Percentiles rank a stretch among this genome's conserved stretches.
phyloP scores from a whole-genome alignment of 148 eudicot genomes.

The Nyssa sinensis region DNA sequence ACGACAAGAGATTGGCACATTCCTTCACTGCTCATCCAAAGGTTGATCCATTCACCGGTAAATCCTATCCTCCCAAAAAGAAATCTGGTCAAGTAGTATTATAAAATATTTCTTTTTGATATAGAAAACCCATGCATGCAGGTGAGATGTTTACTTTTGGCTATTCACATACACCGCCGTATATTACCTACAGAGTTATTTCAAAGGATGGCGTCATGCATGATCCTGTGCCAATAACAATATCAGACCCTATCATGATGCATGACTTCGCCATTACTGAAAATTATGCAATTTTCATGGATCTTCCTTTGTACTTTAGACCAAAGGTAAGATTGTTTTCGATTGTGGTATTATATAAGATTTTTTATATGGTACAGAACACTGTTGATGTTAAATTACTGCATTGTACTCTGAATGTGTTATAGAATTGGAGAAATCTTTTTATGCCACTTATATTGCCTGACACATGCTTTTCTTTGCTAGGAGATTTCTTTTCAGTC shows the following conservation, averaged over 20 bases:
- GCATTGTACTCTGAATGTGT: neutral
- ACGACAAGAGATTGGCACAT: constrained; percentile 90
- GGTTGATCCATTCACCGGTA: constrained; percentile 93
- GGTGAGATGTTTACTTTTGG: constrained; percentile 99
- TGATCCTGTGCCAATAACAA: constrained; percentile 94
- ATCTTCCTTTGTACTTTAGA: constrained; percentile 83
- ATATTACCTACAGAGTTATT: constrained; percentile 83
- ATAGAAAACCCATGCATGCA: constrained; percentile 30
- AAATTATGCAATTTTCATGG: constrained; percentile 91
- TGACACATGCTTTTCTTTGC: neutral
- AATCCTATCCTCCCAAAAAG: constrained; percentile 6
- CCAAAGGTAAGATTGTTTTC: constrained; percentile 60
- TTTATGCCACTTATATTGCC: neutral
- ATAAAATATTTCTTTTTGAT: neutral
- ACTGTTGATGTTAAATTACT: neutral
- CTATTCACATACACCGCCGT: constrained; percentile 73
- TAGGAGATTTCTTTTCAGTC: neutral
- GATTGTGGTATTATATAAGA: neutral
- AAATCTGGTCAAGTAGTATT: neutral
- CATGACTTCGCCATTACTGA: constrained; percentile 98
- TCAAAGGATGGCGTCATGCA: constrained; percentile 88
- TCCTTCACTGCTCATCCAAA: constrained; percentile 97
- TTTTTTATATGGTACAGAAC: neutral
- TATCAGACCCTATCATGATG: constrained; percentile 87
- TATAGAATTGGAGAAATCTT: neutral